Evolutionary conservation across 2,329 filamentous ascomycete genomes (phyloP).

Genomic region (Bipolaris gigantea): DNA sequence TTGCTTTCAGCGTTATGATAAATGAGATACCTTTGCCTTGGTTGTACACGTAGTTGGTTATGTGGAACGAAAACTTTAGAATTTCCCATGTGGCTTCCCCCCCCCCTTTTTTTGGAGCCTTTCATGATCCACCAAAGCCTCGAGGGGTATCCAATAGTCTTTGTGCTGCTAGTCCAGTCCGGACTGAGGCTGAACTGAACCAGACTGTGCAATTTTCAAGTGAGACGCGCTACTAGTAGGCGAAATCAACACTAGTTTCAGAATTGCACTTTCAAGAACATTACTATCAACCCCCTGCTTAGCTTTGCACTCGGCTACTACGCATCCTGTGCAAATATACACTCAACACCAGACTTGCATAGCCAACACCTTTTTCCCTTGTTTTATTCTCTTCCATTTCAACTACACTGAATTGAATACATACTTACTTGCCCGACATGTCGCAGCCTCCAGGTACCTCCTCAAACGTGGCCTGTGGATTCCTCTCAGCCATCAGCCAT

Average conservation of each 20-base stretch:
- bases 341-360: not conserved
- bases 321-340: not conserved
- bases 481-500: constrained; percentile 12
- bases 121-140: not conserved
- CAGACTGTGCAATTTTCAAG: not conserved
- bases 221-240: not conserved
- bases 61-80: not conserved
- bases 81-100: not conserved
- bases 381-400: not conserved
- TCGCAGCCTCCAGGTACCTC: constrained; percentile 12
- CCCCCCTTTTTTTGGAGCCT: not conserved
- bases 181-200: too few species aligned
- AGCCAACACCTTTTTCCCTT: not conserved
- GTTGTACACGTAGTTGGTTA: not conserved
- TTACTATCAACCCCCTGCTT: not conserved
- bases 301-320: constrained; percentile 5
- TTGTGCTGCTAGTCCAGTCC: not conserved
- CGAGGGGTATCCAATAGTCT: not conserved
- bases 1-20: constrained; percentile 4
- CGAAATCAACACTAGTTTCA: not conserved
- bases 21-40: constrained; percentile 5
- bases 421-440: constrained; percentile 1
- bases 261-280: constrained; percentile 10
- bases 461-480: constrained; percentile 23
- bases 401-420: not conserved